Evolutionary conservation across 169 alveolate genomes (phyloP).

Genomic region (Plasmodium inui): DNA sequence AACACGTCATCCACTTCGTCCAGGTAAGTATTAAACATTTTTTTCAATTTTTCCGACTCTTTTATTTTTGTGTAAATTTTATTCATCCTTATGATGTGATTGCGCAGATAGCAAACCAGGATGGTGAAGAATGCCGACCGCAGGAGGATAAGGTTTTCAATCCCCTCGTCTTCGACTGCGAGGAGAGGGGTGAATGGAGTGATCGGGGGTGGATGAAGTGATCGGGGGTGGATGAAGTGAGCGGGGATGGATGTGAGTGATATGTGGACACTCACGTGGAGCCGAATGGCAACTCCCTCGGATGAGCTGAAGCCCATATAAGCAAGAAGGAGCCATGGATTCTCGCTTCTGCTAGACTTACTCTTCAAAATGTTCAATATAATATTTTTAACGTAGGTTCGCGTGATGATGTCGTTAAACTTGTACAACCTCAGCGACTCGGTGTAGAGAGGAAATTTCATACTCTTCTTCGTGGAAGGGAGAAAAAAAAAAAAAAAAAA

Average conservation of each 20-base stretch:
- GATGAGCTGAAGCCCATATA: background rate
- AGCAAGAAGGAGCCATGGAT: background rate
- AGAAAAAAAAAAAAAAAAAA: background rate
- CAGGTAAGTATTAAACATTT: slow-evolving; percentile 25
- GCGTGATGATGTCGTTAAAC: slow-evolving; percentile 51
- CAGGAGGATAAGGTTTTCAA: slow-evolving; percentile 40
- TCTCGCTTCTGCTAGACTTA: background rate
- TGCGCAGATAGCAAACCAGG: slow-evolving; percentile 45
- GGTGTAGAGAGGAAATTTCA: slow-evolving; percentile 60
- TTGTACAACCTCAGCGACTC: slow-evolving; percentile 53
- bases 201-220: background rate
- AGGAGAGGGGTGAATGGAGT: background rate
- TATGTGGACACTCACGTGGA: background rate
- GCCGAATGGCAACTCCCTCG: background rate
- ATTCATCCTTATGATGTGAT: slow-evolving; percentile 31
- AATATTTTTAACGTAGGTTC: slow-evolving; percentile 56
- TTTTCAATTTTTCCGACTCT: slow-evolving; percentile 40
- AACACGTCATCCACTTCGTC: slow-evolving; percentile 66
- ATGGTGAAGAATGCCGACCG: slow-evolving; percentile 39
- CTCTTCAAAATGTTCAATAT: slow-evolving; percentile 43
- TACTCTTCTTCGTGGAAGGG: slow-evolving; percentile 42
- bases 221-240: background rate
- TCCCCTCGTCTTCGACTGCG: slow-evolving; percentile 63
- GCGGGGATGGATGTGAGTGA: background rate
- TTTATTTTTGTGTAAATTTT: slow-evolving; percentile 47